Base-by-base conservation (phyloP, 345 rosid genomes). In the Hypericum perforatum region DNA sequence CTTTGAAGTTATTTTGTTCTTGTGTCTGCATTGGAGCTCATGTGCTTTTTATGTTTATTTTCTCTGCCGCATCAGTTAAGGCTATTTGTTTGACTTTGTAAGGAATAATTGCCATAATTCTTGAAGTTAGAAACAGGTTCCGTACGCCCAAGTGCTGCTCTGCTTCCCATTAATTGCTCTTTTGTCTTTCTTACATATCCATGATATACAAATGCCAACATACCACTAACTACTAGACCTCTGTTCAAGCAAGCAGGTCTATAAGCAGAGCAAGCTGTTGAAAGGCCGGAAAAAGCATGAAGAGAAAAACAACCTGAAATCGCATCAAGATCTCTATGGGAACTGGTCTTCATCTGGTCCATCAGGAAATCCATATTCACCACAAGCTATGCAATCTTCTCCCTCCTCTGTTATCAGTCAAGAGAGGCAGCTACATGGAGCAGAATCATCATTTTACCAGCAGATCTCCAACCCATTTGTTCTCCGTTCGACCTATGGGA, bases 371-470 rank as follows among this genome's bases (percentile, higher is more conserved):
- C 82, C 67, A 60, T 62, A 65, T 72, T 54, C 74, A 49, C 59
- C 62, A 36, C 57, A 67, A 5, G 16, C 56, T 16, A 29, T 50
- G 56, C 70, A 39, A 50, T 61, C 82, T 49, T 67, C 78, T 45
- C 49, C 63, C 29, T 56, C 82, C 51, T 54, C 75, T 44, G 70
- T 80, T 70, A 53, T 62, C 54, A 65, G 62, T 60, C 75, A 70
- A 63, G 82, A 61, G 61, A 76, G 78, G 58, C 81, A 63, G 53
- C 66, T 72, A 62, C 75, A 52, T 54, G 82, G 79, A 54, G 59
- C 79, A 59, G 78, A 80, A 63, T 55, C 67, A 41, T 57, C 73
- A 64, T 74, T 69, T 43, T 72, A 76, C 72, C 82, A 73, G 58
- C 79, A 71, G 42, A 61, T 74, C 42, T 57, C 75, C 47, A 61